phyloP scores from a whole-genome alignment of 345 rosid genomes.

The Triadica sebifera region DNA sequence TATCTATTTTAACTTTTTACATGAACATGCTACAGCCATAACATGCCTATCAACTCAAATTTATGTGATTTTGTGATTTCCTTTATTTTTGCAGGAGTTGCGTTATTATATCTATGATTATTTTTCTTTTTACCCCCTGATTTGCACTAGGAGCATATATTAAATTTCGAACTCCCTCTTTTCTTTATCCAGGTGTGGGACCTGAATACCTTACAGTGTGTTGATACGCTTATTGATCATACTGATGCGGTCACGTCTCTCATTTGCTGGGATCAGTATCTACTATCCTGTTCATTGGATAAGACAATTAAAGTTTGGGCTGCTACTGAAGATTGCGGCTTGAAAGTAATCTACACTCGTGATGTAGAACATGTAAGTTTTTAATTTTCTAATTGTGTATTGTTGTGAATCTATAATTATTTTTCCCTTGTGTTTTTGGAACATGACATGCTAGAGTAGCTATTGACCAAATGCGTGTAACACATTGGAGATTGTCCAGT shows the following conservation, averaged over 20 bases:
- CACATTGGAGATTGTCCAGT: not conserved
- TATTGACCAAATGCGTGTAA: not conserved
- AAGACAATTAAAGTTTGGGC: constrained; percentile 52
- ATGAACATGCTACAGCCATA: too few relatives aligned
- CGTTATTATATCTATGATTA: not conserved
- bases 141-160: not conserved
- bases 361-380: constrained; percentile 10
- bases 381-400: not conserved
- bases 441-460: too few relatives aligned
- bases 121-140: not conserved
- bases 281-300: constrained; percentile 63
- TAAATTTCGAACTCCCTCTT: not conserved
- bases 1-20: not conserved
- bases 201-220: constrained; percentile 36
- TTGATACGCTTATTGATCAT: constrained; percentile 44
- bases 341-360: constrained; percentile 15
- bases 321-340: constrained; percentile 25
- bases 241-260: constrained; percentile 50
- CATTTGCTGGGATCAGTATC: constrained; percentile 51
- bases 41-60: too few relatives aligned
- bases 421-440: too few relatives aligned
- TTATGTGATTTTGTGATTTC: too few relatives aligned
- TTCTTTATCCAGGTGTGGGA: constrained; percentile 50
- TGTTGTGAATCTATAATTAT: not conserved
- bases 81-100: too few relatives aligned